Conservation (phyloP, 2,329 filamentous ascomycete species). For the Didymella pinodella region DNA sequence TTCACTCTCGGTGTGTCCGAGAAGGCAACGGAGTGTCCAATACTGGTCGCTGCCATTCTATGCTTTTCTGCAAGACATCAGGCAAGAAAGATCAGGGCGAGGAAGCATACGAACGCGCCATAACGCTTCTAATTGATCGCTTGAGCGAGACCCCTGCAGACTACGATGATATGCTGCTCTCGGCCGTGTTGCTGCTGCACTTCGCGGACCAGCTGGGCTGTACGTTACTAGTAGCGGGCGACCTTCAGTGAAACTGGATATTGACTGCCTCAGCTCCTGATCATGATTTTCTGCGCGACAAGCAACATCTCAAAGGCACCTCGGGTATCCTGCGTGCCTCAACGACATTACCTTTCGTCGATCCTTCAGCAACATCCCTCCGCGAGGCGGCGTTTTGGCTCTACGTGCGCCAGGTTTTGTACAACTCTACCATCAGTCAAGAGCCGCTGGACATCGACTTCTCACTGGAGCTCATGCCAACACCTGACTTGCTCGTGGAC, state of each 20-base stretch:
- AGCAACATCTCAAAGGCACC: conserved; percentile 40
- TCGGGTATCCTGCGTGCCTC: conserved; percentile 42
- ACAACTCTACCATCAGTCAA: conserved; percentile 44
- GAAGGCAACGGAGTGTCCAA: conserved; percentile 33
- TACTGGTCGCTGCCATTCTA: conserved; percentile 37
- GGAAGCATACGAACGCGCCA: conserved; percentile 37
- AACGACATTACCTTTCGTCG: conserved; percentile 32
- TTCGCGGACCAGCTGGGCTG: conserved; percentile 41
- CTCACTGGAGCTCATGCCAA: conserved; percentile 32
- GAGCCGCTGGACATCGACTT: conserved; percentile 42
- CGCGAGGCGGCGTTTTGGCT: conserved; percentile 47
- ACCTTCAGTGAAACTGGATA: not conserved
- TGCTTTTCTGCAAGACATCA: conserved; percentile 43
- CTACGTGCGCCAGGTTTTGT: conserved; percentile 44
- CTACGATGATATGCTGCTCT: conserved; percentile 40
- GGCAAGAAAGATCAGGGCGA: conserved; percentile 26
- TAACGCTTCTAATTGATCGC: conserved; percentile 39
- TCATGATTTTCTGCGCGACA: conserved; percentile 32
- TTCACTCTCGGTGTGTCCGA: conserved; percentile 39
- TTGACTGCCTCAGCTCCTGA: conserved; percentile 24
- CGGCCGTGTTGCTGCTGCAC: conserved; percentile 43
- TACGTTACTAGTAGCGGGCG: not conserved
- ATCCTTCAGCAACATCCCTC: conserved; percentile 41
- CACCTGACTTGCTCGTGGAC: conserved; percentile 27
- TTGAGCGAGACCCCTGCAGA: conserved; percentile 30